Percentiles rank a stretch among this genome's conserved stretches.
phyloP scores from a whole-genome alignment of 768 basidiomycete species.

The Lepiota brunneoincarnata region DNA sequence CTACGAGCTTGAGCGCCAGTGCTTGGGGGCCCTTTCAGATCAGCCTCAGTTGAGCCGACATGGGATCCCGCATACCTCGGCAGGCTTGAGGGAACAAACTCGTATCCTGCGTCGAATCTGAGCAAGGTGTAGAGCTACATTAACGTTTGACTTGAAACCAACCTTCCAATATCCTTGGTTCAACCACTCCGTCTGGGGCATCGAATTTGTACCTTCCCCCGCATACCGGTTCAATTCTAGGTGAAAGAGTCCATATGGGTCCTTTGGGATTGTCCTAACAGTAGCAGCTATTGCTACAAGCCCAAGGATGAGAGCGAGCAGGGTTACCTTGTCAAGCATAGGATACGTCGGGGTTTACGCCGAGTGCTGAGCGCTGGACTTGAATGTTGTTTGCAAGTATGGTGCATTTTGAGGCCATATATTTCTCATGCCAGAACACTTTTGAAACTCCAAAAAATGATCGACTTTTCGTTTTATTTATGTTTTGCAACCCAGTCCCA shows the following conservation, averaged over 20 bases:
- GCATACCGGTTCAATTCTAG: constrained; percentile 45
- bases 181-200: constrained; percentile 62
- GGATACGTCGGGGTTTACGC: too few species aligned
- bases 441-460: too few species aligned
- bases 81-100: constrained; percentile 56
- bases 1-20: constrained; percentile 51
- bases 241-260: constrained; percentile 56
- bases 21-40: constrained; percentile 17
- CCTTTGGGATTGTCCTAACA: neutral
- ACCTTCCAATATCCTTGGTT: constrained; percentile 76
- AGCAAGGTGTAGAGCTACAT: neutral
- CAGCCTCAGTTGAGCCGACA: too few species aligned
- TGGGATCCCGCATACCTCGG: constrained; percentile 37
- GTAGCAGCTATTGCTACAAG: neutral
- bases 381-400: too few species aligned
- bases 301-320: neutral
- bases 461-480: too few species aligned
- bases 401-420: too few species aligned
- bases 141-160: constrained; percentile 10
- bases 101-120: constrained; percentile 34
- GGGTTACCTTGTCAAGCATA: neutral
- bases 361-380: too few species aligned
- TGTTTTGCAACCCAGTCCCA: too few species aligned
- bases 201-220: constrained; percentile 24
- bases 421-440: too few species aligned